A percentile compares a stretch with the other conserved stretches of the same genome.
These are phyloP conservation scores for Aspergillus luchuensis DNA, from an alignment of 2,329 filamentous ascomycete species.

Conservation along the genomic window DNA sequence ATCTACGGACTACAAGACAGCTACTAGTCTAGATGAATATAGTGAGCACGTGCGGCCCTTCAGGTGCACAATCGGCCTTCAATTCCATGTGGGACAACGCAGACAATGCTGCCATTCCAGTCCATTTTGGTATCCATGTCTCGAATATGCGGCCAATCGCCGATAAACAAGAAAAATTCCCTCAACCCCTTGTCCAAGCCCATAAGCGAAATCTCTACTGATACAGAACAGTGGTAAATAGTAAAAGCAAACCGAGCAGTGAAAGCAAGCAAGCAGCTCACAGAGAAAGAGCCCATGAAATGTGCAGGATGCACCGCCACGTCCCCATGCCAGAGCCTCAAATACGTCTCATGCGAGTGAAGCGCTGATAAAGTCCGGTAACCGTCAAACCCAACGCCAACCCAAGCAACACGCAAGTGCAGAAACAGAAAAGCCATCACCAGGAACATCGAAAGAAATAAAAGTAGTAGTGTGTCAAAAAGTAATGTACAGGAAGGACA, in stretches of 20 bases:
- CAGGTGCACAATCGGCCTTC: background rate
- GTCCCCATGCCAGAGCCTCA: background rate
- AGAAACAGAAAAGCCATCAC: background rate
- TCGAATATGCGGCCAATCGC: background rate
- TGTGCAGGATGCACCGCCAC: background rate
- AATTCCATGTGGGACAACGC: background rate
- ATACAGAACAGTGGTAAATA: background rate
- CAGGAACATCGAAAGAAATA: conserved; percentile 8
- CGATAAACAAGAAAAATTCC: background rate
- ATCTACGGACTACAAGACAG: background rate
- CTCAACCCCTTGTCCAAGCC: background rate
- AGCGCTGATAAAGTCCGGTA: background rate
- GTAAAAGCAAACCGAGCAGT: background rate
- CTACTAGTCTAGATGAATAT: background rate
- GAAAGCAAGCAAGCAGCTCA: background rate
- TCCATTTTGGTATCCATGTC: background rate
- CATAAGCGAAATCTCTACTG: background rate
- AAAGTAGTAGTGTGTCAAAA: background rate
- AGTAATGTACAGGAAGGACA: conserved; percentile 31
- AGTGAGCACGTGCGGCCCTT: background rate
- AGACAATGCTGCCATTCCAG: background rate
- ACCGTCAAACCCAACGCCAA: conserved; percentile 12
- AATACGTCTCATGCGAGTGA: conserved; percentile 2
- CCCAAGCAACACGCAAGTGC: conserved; percentile 3
- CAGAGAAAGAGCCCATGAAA: background rate